phyloP scores from a whole-genome alignment of 179 eudicot species.

The Silene noctiflora region DNA sequence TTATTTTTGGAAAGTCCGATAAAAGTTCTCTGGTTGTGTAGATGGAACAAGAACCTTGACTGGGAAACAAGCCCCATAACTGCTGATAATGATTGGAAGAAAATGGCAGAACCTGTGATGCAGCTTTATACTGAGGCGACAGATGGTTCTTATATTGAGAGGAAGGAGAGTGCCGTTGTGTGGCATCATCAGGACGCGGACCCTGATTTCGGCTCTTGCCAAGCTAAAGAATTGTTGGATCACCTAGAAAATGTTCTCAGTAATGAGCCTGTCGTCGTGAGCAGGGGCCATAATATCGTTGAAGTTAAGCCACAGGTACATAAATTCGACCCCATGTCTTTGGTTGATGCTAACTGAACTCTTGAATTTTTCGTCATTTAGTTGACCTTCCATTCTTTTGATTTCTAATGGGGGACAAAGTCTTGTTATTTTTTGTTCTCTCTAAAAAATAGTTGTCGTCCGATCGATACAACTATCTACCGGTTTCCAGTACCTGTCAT shows the following conservation, averaged over 20 bases:
- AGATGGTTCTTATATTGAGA: slow-evolving; percentile 58
- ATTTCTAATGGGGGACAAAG: too few species aligned
- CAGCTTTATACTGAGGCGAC: slow-evolving; percentile 49
- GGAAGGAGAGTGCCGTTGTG: slow-evolving; percentile 54
- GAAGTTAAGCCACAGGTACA: slow-evolving; percentile 52
- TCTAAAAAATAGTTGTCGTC: too few species aligned
- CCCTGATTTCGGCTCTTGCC: slow-evolving; percentile 53
- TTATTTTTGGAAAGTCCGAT: neutral
- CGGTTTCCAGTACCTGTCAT: too few species aligned
- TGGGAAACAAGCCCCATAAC: slow-evolving; percentile 41
- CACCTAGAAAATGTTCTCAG: slow-evolving; percentile 46
- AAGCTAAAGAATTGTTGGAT: slow-evolving; percentile 48
- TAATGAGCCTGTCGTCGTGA: slow-evolving; percentile 45
- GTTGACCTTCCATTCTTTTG: too few species aligned
- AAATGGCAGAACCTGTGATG: slow-evolving; percentile 49
- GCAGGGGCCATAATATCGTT: slow-evolving; percentile 40
- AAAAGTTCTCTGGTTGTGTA: slow-evolving; percentile 13
- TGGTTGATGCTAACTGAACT: neutral
- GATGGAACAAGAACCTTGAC: slow-evolving; percentile 43
- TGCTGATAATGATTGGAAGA: slow-evolving; percentile 46
- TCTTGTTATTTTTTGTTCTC: too few species aligned
- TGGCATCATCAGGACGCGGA: slow-evolving; percentile 63
- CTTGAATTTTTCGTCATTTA: neutral
- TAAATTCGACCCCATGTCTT: neutral
- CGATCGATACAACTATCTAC: too few species aligned